phyloP scores from a whole-genome alignment of 1,139 yeast species.

The Pichia sp. region DNA sequence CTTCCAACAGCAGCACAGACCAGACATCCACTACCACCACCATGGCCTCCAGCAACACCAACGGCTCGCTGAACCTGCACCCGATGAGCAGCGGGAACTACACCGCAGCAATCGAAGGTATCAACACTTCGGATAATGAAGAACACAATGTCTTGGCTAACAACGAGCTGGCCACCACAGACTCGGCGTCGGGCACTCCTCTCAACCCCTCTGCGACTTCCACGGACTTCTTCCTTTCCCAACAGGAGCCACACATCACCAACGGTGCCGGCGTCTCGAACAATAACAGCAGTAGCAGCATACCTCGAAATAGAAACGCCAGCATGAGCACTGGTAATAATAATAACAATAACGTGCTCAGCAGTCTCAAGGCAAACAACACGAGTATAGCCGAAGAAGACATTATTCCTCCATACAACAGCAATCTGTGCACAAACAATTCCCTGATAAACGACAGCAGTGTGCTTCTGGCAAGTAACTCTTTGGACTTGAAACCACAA shows the following conservation, averaged over 20 bases:
- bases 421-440: slow-evolving; percentile 7
- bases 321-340: slow-evolving; percentile 1
- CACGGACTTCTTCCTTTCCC: too few relatives aligned
- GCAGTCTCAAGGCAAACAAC: too few relatives aligned
- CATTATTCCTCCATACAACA: slow-evolving; percentile 10
- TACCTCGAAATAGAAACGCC: neutral
- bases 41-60: slow-evolving; percentile 25
- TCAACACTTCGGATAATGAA: slow-evolving; percentile 16
- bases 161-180: too few relatives aligned
- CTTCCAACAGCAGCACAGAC: neutral
- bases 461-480: slow-evolving; percentile 1
- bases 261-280: neutral
- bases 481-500: slow-evolving; percentile 7
- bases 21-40: neutral
- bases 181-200: too few relatives aligned
- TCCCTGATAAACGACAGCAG: slow-evolving; percentile 5
- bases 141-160: neutral
- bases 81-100: slow-evolving; percentile 32
- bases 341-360: slow-evolving; percentile 9
- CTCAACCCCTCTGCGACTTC: too few relatives aligned
- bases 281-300: neutral
- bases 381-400: slow-evolving; percentile 10
- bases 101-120: slow-evolving; percentile 32
- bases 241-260: neutral
- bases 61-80: slow-evolving; percentile 26